phyloP scores from a whole-genome alignment of 208 protist species.

The Trypanosoma congolense region DNA sequence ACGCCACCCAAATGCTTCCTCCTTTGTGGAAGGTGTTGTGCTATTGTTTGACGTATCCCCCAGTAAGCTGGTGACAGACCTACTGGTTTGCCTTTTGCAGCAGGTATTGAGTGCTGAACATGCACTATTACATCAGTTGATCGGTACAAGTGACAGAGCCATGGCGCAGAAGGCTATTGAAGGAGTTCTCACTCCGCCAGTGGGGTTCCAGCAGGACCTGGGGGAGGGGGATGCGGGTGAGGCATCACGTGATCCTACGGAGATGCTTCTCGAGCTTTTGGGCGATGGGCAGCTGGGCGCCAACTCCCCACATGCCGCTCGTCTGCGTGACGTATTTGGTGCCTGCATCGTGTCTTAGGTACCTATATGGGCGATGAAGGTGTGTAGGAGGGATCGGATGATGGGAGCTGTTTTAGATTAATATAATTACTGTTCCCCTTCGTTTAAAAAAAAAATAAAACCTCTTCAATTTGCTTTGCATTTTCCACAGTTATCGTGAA shows the following conservation, averaged over 20 bases:
- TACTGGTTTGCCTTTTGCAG: conserved; percentile 11
- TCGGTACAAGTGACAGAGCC: conserved; percentile 24
- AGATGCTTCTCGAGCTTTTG: conserved; percentile 68
- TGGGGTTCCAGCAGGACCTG: not conserved
- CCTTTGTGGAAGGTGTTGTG: conserved; percentile 52
- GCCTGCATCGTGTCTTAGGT: not conserved
- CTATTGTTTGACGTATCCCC: conserved; percentile 70
- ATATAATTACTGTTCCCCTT: too few relatives aligned
- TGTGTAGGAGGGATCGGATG: too few relatives aligned
- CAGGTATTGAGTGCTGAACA: conserved; percentile 3
- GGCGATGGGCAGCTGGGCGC: conserved; percentile 36
- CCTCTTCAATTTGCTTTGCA: too few relatives aligned
- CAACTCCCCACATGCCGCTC: conserved; percentile 36
- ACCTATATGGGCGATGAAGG: too few relatives aligned
- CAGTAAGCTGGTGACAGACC: conserved; percentile 22
- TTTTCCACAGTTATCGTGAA: too few relatives aligned
- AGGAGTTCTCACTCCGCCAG: not conserved
- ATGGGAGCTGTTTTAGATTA: too few relatives aligned
- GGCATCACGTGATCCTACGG: conserved; percentile 18
- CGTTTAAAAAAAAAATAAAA: too few relatives aligned
- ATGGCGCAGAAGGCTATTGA: conserved; percentile 40
- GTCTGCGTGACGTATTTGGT: conserved; percentile 34
- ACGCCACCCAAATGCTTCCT: conserved; percentile 5
- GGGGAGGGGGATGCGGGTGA: conserved; percentile 15
- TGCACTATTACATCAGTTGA: not conserved